Percentiles rank a stretch among this genome's conserved stretches.
These are phyloP conservation scores for Cystofilobasidium macerans DNA, from an alignment of 768 basidiomycete genomes.

Conservation along the genomic window DNA sequence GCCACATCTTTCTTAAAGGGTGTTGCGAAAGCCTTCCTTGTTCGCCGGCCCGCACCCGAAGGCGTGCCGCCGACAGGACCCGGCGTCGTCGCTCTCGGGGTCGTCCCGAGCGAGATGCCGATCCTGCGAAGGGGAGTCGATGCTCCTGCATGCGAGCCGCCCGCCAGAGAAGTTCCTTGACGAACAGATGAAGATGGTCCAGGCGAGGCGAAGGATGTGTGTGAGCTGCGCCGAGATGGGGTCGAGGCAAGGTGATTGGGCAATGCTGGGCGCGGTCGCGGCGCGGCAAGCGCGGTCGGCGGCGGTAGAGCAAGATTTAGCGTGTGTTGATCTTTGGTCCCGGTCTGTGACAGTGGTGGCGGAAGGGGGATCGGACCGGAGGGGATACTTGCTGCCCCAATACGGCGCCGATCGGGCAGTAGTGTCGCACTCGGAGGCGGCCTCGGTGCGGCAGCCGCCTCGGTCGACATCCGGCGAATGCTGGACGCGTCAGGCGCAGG, in stretches of 20 bases:
- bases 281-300: not conserved
- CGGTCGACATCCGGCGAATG: too few relatives aligned
- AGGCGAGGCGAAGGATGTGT: not conserved
- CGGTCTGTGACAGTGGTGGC: not conserved
- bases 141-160: not conserved
- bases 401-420: not conserved
- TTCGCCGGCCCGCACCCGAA: not conserved
- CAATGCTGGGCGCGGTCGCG: not conserved
- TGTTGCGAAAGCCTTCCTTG: not conserved
- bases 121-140: not conserved
- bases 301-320: not conserved
- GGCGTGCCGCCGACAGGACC: not conserved
- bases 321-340: too few relatives aligned
- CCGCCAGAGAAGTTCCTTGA: too few relatives aligned
- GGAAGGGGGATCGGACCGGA: not conserved
- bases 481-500: too few relatives aligned
- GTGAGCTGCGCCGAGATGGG: not conserved
- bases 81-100: not conserved
- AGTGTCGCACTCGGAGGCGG: constrained; percentile 1
- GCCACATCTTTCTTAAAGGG: not conserved
- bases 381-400: not conserved
- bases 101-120: not conserved
- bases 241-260: not conserved
- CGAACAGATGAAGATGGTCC: too few relatives aligned
- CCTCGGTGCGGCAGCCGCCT: not conserved